Conservation (phyloP, 2,329 filamentous ascomycete species). For the Tolypocladium pustulatum region DNA sequence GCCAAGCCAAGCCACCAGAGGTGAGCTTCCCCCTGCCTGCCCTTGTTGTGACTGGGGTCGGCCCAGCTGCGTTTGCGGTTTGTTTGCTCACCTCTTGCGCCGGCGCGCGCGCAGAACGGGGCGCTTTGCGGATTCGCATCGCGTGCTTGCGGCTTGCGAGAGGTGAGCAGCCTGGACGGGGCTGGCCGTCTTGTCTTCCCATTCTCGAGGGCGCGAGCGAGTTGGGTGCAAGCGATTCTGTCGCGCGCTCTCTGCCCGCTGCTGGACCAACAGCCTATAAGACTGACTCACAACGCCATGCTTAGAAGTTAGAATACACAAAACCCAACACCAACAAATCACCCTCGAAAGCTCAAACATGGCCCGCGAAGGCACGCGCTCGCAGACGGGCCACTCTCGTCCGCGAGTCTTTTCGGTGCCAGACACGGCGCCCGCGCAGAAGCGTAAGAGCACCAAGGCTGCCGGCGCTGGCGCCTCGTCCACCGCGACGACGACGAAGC, state of each 20-base stretch:
- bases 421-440: conserved; percentile 35
- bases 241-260: not conserved
- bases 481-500: not conserved
- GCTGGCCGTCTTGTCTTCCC: not conserved
- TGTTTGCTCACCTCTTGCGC: not conserved
- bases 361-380: conserved; percentile 41
- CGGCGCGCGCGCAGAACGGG: not conserved
- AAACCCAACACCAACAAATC: too few species aligned
- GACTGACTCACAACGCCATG: not conserved
- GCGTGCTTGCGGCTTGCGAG: not conserved
- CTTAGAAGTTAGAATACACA: not conserved
- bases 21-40: not conserved
- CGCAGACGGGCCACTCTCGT: conserved; percentile 40
- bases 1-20: not conserved
- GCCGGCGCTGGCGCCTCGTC: not conserved
- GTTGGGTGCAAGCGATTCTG: not conserved
- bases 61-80: not conserved
- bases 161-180: not conserved
- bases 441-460: conserved; percentile 19
- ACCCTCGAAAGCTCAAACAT: conserved; percentile 15
- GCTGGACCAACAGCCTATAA: not conserved
- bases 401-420: conserved; percentile 39
- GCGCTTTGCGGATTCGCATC: not conserved
- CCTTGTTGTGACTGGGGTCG: not conserved
- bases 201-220: not conserved